These are phyloP conservation scores for Trichoderma asperelloides DNA, from an alignment of 495 filamentous ascomycete genomes.

Conservation along the genomic window DNA sequence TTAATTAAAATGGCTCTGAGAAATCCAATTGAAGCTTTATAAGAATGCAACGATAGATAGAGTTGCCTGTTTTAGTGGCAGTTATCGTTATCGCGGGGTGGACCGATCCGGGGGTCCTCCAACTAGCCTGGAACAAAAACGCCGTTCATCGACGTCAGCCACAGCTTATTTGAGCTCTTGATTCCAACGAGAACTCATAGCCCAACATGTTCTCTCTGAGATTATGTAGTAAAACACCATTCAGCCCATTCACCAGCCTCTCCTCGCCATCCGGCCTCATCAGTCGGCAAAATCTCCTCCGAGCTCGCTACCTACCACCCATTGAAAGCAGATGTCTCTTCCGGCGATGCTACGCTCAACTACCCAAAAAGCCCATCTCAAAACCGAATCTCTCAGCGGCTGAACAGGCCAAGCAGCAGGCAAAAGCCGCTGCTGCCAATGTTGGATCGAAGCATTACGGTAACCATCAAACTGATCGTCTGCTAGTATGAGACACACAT, in stretches of 20 bases:
- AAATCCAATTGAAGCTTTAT: no score
- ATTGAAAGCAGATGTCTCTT: background rate
- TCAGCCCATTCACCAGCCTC: background rate
- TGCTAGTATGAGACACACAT: no score
- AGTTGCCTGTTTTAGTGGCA: background rate
- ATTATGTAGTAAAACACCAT: background rate
- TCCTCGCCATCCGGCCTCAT: background rate
- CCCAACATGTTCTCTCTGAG: background rate
- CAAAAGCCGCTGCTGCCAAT: background rate
- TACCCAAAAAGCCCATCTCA: background rate
- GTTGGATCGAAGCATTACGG: background rate
- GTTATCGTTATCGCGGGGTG: constrained; percentile 5
- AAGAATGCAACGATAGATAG: no score
- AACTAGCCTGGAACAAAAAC: background rate
- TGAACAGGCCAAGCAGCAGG: constrained; percentile 3
- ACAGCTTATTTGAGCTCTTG: background rate
- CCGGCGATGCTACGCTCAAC: constrained; percentile 1
- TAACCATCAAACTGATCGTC: background rate
- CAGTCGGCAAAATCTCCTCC: background rate
- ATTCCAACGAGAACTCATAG: background rate
- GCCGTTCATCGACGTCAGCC: background rate
- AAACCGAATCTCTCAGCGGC: background rate
- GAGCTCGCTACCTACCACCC: background rate
- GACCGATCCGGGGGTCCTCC: background rate
- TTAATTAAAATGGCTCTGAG: no score